phyloP scores from a whole-genome alignment of 345 rosid species.

The Arabis alpina region DNA sequence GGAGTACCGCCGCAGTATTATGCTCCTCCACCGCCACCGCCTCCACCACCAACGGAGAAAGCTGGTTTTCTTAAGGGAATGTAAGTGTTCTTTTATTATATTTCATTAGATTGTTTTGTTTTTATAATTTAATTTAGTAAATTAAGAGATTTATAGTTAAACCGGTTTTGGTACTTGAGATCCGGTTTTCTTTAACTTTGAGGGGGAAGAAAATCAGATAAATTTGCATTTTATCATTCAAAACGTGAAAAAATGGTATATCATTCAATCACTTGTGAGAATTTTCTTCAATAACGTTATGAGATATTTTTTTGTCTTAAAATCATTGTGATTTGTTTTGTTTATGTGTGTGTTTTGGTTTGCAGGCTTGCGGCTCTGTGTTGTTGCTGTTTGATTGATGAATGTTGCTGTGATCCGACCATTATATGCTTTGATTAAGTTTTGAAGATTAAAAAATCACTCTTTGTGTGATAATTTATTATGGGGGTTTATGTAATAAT shows the following conservation, averaged over 20 bases:
- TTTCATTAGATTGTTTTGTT: neutral
- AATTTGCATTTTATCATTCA: neutral
- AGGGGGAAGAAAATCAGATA: neutral
- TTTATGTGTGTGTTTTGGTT: constrained; percentile 11
- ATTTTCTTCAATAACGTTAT: neutral
- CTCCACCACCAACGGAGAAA: constrained; percentile 47
- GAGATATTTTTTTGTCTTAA: neutral
- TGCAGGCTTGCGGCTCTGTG: constrained; percentile 73
- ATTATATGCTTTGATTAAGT: constrained; percentile 45
- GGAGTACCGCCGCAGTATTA: constrained; percentile 63
- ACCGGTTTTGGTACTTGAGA: too few species aligned
- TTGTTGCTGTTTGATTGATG: constrained; percentile 74
- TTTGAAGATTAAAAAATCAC: neutral
- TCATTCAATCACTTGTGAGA: too few species aligned
- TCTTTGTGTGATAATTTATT: neutral
- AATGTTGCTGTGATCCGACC: constrained; percentile 76
- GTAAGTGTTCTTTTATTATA: constrained; percentile 37
- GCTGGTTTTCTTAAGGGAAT: constrained; percentile 58
- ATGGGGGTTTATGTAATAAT: constrained; percentile 10
- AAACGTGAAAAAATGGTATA: too few species aligned
- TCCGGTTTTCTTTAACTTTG: neutral
- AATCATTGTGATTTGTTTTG: neutral
- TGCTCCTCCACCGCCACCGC: constrained; percentile 38
- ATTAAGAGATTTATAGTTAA: neutral
- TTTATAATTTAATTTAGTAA: constrained; percentile 3